Base-by-base conservation (phyloP, 2,329 filamentous ascomycete species). In the Trichophyton schoenleinii region DNA sequence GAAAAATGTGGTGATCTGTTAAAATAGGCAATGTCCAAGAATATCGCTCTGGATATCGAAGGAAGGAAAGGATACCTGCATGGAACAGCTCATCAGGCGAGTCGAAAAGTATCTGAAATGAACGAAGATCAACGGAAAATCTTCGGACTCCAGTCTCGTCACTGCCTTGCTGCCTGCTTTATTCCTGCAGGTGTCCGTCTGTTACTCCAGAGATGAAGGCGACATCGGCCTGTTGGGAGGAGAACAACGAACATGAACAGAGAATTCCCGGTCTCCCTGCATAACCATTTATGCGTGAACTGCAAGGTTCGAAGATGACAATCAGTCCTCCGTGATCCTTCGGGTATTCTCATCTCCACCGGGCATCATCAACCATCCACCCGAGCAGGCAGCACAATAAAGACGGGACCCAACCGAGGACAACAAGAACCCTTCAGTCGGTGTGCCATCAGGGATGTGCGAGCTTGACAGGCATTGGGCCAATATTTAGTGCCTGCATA, bases 401-500 rank as follows among this genome's bases (percentile, higher is more conserved):
- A 55, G 13, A 18, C 28, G 28, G 28, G 31, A 20, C 7, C 28
- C 15, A 36, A 36, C 52, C 15, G 52, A 18, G 52, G 28, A 36
- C 20, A 15, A 55, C n/a, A 36, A 11, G 49, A 31, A 7, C 49
- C 22, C 15, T 18, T n/a, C 22, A n/a, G 52, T 18, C 52, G 28
- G 52, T 20, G 52, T 36, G 52, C 31, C 9, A 15, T 38, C 28
- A 34, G 1, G 13, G 28, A 36, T 36, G 28, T 20, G 41, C 15
- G 25, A 36, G 20, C 28, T 55, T 34, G 52, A 25, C 46, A 52
- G 42, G 15, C 38, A 42, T 42, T 42, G 38, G 38, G 20, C 9
- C 44, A 48, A 9, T 20, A 2, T 52, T 52, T 52, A 55, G 52
- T 55, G 52, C 52, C 52, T 55, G 52, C 52, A 55, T 55, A 36